Evolutionary conservation across 352 stramenopile genomes (phyloP).

Genomic region (Phytophthora hybrid): DNA sequence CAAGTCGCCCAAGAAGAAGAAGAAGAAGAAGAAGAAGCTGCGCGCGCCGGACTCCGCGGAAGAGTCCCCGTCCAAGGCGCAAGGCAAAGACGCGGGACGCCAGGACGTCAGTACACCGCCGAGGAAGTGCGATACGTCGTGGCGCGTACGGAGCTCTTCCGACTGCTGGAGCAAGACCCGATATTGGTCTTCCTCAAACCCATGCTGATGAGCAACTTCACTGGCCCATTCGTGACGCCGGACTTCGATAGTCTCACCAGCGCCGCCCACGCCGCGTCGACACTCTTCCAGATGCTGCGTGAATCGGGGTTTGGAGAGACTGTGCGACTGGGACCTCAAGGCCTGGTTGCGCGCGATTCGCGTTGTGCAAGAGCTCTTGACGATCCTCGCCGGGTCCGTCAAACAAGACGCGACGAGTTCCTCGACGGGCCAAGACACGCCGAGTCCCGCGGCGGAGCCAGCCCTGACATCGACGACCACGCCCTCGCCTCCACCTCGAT

Average conservation of each 20-base stretch:
- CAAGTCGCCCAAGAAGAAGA: neutral
- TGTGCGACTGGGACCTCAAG: constrained; percentile 14
- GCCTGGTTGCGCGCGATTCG: too few species aligned
- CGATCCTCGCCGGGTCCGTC: too few species aligned
- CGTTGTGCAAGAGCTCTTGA: too few species aligned
- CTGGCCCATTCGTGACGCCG: too few species aligned
- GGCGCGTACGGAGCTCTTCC: neutral
- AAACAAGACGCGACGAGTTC: neutral
- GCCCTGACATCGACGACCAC: too few species aligned
- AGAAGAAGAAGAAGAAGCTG: constrained; percentile 21
- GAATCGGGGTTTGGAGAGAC: constrained; percentile 8
- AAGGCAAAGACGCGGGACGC: neutral
- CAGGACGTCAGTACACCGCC: neutral
- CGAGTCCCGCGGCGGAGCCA: too few species aligned
- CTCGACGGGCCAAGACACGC: too few species aligned
- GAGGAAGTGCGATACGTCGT: constrained; percentile 2
- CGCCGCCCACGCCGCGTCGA: neutral
- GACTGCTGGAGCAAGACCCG: constrained; percentile 3
- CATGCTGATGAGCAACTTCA: too few species aligned
- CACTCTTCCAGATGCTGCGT: constrained; percentile 5
- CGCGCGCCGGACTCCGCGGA: neutral
- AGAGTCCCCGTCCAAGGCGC: neutral
- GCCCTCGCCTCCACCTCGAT: neutral
- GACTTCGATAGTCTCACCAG: too few species aligned
- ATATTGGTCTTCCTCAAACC: too few species aligned